Conservation (phyloP, 495 filamentous ascomycete genomes). For the Parachaetomium inaequale region DNA sequence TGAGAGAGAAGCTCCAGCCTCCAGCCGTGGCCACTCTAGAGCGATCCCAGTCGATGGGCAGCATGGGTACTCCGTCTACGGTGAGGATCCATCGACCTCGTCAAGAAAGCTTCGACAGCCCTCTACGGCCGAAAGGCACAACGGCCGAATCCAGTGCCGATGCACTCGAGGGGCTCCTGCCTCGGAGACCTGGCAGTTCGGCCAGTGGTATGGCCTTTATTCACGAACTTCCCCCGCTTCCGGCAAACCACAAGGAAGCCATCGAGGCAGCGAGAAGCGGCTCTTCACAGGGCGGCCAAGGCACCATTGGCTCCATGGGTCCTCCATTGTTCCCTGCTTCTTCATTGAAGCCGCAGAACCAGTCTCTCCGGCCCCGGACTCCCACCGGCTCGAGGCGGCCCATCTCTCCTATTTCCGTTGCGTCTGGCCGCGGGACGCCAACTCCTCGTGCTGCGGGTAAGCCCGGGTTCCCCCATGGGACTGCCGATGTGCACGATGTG, state of each 20-base stretch:
- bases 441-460: slow-evolving; percentile 37
- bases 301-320: slow-evolving; percentile 63
- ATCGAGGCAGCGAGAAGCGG: slow-evolving; percentile 71
- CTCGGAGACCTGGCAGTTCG: slow-evolving; percentile 63
- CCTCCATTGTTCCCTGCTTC: slow-evolving; percentile 82
- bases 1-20: slow-evolving; percentile 43
- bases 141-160: slow-evolving; percentile 25
- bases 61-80: slow-evolving; percentile 31
- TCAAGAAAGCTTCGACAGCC: slow-evolving; percentile 40
- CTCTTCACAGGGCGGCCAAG: slow-evolving; percentile 46
- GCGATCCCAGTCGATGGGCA: slow-evolving; percentile 24
- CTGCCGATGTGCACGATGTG: slow-evolving; percentile 40
- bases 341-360: slow-evolving; percentile 52
- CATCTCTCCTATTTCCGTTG: slow-evolving; percentile 36
- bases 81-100: slow-evolving; percentile 37
- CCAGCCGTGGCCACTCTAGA: slow-evolving; percentile 29
- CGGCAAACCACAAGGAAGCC: slow-evolving; percentile 73
- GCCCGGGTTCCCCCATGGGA: slow-evolving; percentile 34
- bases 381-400: slow-evolving; percentile 48
- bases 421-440: slow-evolving; percentile 35
- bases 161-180: slow-evolving; percentile 18
- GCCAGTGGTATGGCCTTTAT: slow-evolving; percentile 51
- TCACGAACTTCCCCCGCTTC: slow-evolving; percentile 62
- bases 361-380: slow-evolving; percentile 63
- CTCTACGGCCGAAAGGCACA: slow-evolving; percentile 36